Percentiles rank a stretch among this genome's conserved stretches.
These are phyloP conservation scores for Lasiodiplodia sp. DNA, from an alignment of 2,329 filamentous ascomycete genomes.

Conservation along the genomic window DNA sequence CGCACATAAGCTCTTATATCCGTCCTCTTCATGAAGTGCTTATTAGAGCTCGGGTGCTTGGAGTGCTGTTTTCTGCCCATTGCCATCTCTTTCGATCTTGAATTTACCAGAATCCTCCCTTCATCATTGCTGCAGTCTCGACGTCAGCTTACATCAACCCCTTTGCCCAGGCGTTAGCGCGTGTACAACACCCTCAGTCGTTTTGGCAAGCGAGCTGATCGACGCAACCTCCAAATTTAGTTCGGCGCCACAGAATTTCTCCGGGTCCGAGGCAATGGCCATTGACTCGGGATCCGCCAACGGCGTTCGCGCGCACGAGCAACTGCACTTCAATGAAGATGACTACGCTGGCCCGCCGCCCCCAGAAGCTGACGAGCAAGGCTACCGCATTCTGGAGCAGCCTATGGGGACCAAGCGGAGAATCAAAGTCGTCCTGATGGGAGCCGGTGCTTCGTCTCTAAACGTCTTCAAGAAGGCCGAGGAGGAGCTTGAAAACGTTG, in stretches of 20 bases:
- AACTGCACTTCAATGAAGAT: background rate
- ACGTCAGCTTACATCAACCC: constrained; percentile 20
- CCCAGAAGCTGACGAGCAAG: constrained; percentile 48
- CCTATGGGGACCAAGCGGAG: constrained; percentile 53
- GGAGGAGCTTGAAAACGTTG: constrained; percentile 52
- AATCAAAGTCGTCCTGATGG: constrained; percentile 57
- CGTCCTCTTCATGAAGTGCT: background rate
- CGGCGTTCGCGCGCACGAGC: background rate
- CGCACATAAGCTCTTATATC: constrained; percentile 22
- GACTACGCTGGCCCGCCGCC: constrained; percentile 32
- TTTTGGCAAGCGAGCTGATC: constrained; percentile 2
- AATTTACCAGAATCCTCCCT: background rate
- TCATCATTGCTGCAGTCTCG: background rate
- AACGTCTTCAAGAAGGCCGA: constrained; percentile 57
- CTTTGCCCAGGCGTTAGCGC: background rate
- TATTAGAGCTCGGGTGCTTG: background rate
- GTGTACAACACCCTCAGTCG: constrained; percentile 1
- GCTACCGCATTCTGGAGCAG: constrained; percentile 53
- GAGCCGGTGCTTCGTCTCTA: constrained; percentile 57
- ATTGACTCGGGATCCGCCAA: background rate
- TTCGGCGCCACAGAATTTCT: background rate
- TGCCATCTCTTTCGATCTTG: background rate
- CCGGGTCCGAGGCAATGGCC: background rate
- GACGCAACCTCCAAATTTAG: background rate
- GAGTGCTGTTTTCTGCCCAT: background rate